Conservation (phyloP, 108 stramenopile genomes). For the Epipyxis sp. region DNA sequence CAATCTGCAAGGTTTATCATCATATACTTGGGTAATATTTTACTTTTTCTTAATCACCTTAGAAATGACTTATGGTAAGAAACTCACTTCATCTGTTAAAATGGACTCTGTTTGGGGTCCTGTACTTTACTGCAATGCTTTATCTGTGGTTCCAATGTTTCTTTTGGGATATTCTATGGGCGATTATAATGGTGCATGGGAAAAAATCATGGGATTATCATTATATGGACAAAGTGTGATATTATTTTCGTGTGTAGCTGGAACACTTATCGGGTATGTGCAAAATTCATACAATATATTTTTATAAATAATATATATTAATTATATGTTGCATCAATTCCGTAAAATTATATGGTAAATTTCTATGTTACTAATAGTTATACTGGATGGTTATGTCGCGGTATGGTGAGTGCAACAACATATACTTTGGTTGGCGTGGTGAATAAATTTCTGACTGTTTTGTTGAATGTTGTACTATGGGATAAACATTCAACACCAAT, state of each 20-base stretch:
- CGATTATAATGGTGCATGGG: background rate
- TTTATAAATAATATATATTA: background rate
- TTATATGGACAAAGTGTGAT: slow-evolving; percentile 3
- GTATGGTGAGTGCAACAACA: slow-evolving; percentile 79
- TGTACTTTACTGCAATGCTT: slow-evolving; percentile 80
- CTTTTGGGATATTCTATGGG: slow-evolving; percentile 43
- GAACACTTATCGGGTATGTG: slow-evolving; percentile 29
- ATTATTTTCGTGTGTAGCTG: slow-evolving; percentile 28
- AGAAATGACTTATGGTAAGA: slow-evolving; percentile 80
- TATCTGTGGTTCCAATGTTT: slow-evolving; percentile 72
- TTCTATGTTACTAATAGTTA: slow-evolving; percentile 1
- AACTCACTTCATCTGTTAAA: slow-evolving; percentile 65
- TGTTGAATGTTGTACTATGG: slow-evolving; percentile 57
- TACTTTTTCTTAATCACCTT: slow-evolving; percentile 70
- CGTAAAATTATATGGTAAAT: too few relatives aligned
- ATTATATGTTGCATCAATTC: background rate
- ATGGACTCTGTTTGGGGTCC: slow-evolving; percentile 73
- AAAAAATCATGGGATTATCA: slow-evolving; percentile 2
- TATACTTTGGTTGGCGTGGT: slow-evolving; percentile 69
- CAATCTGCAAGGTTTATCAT: slow-evolving; percentile 62
- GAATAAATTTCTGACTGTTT: slow-evolving; percentile 74
- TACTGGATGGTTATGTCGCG: slow-evolving; percentile 62
- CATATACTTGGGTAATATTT: slow-evolving; percentile 61
- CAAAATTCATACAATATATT: background rate
- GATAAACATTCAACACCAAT: slow-evolving; percentile 23